Conservation (phyloP, 257 asterid species). For the Solanum okadae region DNA sequence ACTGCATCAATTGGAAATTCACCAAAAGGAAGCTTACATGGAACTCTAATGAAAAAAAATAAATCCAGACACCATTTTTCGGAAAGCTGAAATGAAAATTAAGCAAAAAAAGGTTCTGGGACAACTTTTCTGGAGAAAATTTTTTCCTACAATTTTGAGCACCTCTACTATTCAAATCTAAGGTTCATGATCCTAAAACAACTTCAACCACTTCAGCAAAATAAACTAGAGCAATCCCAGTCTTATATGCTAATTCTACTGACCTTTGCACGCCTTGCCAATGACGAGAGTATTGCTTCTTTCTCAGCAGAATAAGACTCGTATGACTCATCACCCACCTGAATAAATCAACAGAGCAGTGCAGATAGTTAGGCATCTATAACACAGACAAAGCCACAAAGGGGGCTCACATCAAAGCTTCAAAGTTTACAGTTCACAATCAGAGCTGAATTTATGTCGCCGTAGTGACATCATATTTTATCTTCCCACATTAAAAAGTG, state of each 20-base stretch:
- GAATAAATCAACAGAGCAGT: conserved; percentile 1
- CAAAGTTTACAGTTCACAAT: background rate
- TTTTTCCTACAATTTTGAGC: background rate
- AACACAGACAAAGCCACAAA: background rate
- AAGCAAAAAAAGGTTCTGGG: background rate
- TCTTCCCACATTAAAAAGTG: background rate
- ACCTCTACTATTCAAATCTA: background rate
- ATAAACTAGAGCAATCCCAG: background rate
- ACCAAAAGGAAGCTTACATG: background rate
- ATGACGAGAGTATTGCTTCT: conserved; percentile 75
- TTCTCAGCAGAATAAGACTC: conserved; percentile 73
- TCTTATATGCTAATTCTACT: background rate
- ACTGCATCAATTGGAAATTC: background rate
- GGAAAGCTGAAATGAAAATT: background rate
- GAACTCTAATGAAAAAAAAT: background rate
- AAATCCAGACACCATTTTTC: background rate
- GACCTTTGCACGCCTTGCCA: conserved; percentile 92
- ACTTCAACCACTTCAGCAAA: background rate
- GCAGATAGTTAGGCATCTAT: background rate
- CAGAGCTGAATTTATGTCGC: background rate
- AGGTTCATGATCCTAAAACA: background rate
- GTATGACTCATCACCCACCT: conserved; percentile 93
- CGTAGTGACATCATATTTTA: background rate
- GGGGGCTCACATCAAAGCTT: background rate
- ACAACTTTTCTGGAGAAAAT: background rate